phyloP scores from a whole-genome alignment of 805 yeast genomes.

The Hanseniaspora jakobsenii region DNA sequence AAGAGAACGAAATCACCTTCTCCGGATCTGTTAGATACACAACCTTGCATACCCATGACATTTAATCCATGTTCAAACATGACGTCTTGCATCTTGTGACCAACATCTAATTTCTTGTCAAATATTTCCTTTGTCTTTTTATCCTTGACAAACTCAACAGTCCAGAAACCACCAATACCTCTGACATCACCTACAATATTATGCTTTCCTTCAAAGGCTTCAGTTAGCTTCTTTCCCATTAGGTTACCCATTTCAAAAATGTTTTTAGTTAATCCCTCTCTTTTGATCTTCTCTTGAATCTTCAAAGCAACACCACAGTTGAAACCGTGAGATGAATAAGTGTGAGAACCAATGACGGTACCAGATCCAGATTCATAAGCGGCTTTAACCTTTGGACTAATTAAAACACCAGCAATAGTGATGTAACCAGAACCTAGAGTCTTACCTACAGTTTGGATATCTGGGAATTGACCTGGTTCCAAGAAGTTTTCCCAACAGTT shows the following conservation, averaged over 20 bases:
- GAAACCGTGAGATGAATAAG: constrained; percentile 40
- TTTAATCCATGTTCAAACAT: constrained; percentile 38
- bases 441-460: constrained; percentile 39
- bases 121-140: constrained; percentile 41
- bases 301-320: constrained; percentile 38
- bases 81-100: constrained; percentile 26
- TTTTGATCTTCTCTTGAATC: constrained; percentile 34
- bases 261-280: constrained; percentile 31
- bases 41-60: constrained; percentile 38
- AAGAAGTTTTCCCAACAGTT: constrained; percentile 38
- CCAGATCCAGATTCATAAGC: constrained; percentile 34
- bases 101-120: constrained; percentile 30
- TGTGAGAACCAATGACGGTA: constrained; percentile 36
- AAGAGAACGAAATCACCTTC: constrained; percentile 37
- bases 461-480: constrained; percentile 33
- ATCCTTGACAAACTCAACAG: constrained; percentile 45
- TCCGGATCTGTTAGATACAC: constrained; percentile 19
- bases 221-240: constrained; percentile 31
- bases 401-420: constrained; percentile 37
- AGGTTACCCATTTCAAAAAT: constrained; percentile 35
- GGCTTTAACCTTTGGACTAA: constrained; percentile 33
- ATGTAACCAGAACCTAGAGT: constrained; percentile 40
- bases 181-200: constrained; percentile 46
- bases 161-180: constrained; percentile 52
- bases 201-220: constrained; percentile 25